Evolutionary conservation across 768 basidiomycete genomes (phyloP).

Genomic region (Basidioascus undulatus): DNA sequence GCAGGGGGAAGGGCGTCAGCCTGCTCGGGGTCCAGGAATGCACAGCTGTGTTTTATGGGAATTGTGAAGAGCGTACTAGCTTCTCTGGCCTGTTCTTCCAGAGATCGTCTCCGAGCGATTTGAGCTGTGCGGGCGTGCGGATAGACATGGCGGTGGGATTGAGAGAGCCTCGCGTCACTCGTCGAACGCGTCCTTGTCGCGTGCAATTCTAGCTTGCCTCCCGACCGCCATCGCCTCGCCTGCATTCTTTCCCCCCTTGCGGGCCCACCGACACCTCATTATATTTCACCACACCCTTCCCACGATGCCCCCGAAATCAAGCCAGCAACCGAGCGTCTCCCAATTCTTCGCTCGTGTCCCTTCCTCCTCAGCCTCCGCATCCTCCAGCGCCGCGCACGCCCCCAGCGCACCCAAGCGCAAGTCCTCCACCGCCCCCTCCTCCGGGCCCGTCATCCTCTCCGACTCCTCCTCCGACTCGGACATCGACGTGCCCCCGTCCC

Average conservation of each 20-base stretch:
- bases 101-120: constrained; percentile 73
- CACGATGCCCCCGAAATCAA: too few species aligned
- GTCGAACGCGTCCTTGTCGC: not conserved
- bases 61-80: constrained; percentile 49
- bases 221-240: too few species aligned
- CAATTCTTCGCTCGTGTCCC: too few species aligned
- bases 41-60: not conserved
- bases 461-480: too few species aligned
- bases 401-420: not conserved
- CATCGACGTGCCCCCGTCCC: too few species aligned
- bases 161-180: not conserved
- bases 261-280: too few species aligned
- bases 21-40: not conserved
- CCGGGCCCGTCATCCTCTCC: too few species aligned
- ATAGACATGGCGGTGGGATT: not conserved
- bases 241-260: too few species aligned
- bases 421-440: not conserved
- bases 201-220: too few species aligned
- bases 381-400: not conserved
- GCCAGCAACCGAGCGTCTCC: too few species aligned
- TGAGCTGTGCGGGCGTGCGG: constrained; percentile 38
- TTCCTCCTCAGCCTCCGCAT: not conserved
- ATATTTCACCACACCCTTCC: too few species aligned
- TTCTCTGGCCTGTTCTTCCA: constrained; percentile 91
- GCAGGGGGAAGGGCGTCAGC: constrained; percentile 2